Evolutionary conservation across 495 filamentous ascomycete genomes (phyloP), one percentile per base, ranked within the genome.

Genomic region (Aspergillus mulundensis): DNA sequence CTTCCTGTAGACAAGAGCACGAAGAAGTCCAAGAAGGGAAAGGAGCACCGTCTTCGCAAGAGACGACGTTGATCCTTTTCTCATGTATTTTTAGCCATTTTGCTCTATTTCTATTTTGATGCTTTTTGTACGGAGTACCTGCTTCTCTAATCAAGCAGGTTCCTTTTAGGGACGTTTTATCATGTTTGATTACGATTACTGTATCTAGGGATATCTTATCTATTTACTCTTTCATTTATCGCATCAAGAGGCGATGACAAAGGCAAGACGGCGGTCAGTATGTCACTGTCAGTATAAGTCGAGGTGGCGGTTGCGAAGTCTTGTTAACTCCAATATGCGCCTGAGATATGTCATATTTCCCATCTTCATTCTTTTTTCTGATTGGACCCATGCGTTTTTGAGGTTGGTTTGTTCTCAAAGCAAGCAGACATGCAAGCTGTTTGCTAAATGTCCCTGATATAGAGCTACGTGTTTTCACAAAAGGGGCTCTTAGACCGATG

Each of bases 1-100:
- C 79, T 90, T 51, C 90, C 91, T 5, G 80, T 79, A 61, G 90
- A 92, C 63, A 90, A 88, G 71, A 91, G 83, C 68, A 88, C 84
- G 75, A 94, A 88, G 72, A 85, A 79, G 68, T 76, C 74, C 54
- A 85, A 85, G 64, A 91, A 88, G 71, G 88, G 87, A 49, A 87
- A 85, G 61, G 90, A 93, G 64, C 77, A 78, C 58, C 72, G 69
- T 54, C 65, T 79, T n/a, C 47, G 62, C 32, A 76, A 75, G 62
- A 62, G 72, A 59, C 71, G 72, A 36, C 71, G 71, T 42, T 78
- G 60, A 64, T 3, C 25, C 25, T 54, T 40, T 36, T 41, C 21
- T 46, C 39, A 50, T 11, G 24, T 45, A 50, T 42, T 50, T 41
- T 20, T 50, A 45, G 15, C 45, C 19, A 52, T 50, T 41, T 25